Evolutionary conservation across 768 basidiomycete genomes (phyloP).

Genomic region (Rhizopogon salebrosus): DNA sequence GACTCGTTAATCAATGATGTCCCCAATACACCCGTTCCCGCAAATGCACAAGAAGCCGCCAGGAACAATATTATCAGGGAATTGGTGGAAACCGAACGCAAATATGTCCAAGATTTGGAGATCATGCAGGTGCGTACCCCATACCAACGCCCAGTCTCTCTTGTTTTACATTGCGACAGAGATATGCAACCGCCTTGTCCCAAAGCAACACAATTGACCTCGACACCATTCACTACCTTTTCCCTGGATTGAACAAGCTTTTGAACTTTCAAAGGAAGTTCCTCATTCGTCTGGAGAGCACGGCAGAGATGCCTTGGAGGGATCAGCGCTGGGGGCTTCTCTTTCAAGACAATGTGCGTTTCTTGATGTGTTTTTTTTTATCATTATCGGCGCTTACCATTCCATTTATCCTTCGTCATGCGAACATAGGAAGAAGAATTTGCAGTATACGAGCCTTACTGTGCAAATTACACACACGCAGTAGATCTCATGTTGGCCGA

Average conservation of each 20-base stretch:
- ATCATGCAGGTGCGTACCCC: constrained; percentile 76
- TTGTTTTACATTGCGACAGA: constrained; percentile 40
- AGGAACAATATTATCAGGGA: constrained; percentile 80
- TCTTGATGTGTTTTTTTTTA: constrained; percentile 19
- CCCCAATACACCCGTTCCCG: constrained; percentile 33
- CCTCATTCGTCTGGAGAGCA: constrained; percentile 84
- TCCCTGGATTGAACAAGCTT: constrained; percentile 90
- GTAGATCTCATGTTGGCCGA: constrained; percentile 81
- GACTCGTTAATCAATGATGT: constrained; percentile 51
- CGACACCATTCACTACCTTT: constrained; percentile 93
- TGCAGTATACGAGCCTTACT: constrained; percentile 94
- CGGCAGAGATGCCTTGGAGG: constrained; percentile 74
- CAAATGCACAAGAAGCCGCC: constrained; percentile 58
- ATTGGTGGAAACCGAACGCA: constrained; percentile 91
- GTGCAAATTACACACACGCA: constrained; percentile 89
- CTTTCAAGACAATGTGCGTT: constrained; percentile 77
- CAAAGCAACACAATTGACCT: constrained; percentile 84
- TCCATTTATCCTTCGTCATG: constrained; percentile 7
- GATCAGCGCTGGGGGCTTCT: constrained; percentile 85
- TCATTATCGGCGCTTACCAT: constrained; percentile 4
- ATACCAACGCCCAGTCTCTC: constrained; percentile 3
- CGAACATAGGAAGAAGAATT: constrained; percentile 92
- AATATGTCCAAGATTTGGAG: constrained; percentile 95
- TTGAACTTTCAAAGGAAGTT: constrained; percentile 96
- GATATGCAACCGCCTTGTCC: constrained; percentile 82